Evolutionary conservation across 2,329 filamentous ascomycete genomes (phyloP).

Genomic region (Metarhizium anisopliae): DNA sequence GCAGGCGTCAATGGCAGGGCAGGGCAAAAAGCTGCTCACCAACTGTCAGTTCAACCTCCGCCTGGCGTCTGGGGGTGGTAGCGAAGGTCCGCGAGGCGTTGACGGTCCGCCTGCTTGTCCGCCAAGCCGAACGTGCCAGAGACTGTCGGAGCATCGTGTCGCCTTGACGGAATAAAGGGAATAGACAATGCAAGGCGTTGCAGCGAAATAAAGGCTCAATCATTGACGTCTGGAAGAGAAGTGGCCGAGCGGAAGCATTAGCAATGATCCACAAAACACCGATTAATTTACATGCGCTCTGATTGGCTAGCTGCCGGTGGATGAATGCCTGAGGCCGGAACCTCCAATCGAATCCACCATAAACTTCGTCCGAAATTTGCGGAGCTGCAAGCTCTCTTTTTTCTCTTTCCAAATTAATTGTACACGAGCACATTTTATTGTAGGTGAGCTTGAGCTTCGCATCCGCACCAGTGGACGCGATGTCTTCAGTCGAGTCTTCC

Average conservation of each 20-base stretch:
- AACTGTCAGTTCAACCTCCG: conserved; percentile 95
- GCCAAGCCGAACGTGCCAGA: conserved; percentile 60
- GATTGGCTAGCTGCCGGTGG: conserved; percentile 26
- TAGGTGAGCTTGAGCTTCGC: conserved; percentile 53
- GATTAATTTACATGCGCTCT: conserved; percentile 35
- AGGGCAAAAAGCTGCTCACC: conserved; percentile 40
- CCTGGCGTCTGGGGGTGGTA: conserved; percentile 66
- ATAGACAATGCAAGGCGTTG: conserved; percentile 27
- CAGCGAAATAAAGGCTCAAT: conserved; percentile 28
- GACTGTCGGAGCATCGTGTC: conserved; percentile 61
- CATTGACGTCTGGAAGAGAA: conserved; percentile 30
- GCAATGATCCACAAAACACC: conserved; percentile 20
- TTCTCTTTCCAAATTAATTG: conserved; percentile 44
- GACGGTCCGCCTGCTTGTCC: conserved; percentile 49
- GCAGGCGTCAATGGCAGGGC: conserved; percentile 20
- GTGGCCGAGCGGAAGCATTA: conserved; percentile 27
- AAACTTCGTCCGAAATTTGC: conserved; percentile 12
- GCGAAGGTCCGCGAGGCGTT: conserved; percentile 70
- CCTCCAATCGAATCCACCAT: conserved; percentile 4
- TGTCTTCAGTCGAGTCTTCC: conserved; percentile 53
- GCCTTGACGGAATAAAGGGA: conserved; percentile 42
- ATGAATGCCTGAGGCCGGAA: conserved; percentile 6
- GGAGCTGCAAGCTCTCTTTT: conserved; percentile 17
- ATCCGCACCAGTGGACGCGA: conserved; percentile 24
- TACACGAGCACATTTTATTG: conserved; percentile 64